These are phyloP conservation scores for Furcasterigmium sp. DNA, from an alignment of 2,329 filamentous ascomycete genomes.

Conservation along the genomic window DNA sequence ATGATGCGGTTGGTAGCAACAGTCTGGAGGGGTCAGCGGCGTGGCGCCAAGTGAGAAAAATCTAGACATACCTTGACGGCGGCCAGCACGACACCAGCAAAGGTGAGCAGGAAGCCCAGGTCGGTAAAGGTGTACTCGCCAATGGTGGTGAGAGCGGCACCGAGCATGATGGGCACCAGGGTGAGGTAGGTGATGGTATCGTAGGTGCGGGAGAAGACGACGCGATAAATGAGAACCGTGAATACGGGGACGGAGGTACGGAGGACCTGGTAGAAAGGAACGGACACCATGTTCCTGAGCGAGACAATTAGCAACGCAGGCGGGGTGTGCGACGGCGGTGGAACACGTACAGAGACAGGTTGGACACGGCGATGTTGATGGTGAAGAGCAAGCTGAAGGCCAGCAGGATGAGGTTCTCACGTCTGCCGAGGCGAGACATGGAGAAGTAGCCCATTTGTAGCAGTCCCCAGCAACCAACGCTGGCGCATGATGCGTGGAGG, in stretches of 20 bases:
- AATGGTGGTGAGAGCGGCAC: slow-evolving; percentile 53
- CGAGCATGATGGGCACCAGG: slow-evolving; percentile 54
- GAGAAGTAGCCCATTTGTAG: slow-evolving; percentile 46
- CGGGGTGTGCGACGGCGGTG: neutral
- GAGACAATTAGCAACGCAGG: neutral
- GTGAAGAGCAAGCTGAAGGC: slow-evolving; percentile 58
- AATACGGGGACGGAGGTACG: slow-evolving; percentile 57
- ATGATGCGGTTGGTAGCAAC: slow-evolving; percentile 60
- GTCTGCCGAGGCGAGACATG: slow-evolving; percentile 43
- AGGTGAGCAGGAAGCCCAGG: slow-evolving; percentile 49
- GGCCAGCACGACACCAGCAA: slow-evolving; percentile 48
- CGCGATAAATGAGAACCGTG: slow-evolving; percentile 55
- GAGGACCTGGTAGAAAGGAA: slow-evolving; percentile 63
- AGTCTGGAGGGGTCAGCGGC: slow-evolving; percentile 29
- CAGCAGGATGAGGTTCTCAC: slow-evolving; percentile 50
- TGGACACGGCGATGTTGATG: slow-evolving; percentile 59
- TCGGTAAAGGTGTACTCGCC: slow-evolving; percentile 60
- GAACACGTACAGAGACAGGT: slow-evolving; percentile 47
- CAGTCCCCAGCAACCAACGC: slow-evolving; percentile 49
- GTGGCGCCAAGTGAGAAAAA: neutral
- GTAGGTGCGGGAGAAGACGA: slow-evolving; percentile 51
- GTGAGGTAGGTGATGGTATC: slow-evolving; percentile 52
- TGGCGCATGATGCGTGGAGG: slow-evolving; percentile 52
- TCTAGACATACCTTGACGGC: slow-evolving; percentile 41
- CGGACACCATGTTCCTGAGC: slow-evolving; percentile 47